Percentiles rank a stretch among this genome's conserved stretches.
Evolutionary conservation across 768 basidiomycete species (phyloP).

Genomic region (Leccinum variicolor): DNA sequence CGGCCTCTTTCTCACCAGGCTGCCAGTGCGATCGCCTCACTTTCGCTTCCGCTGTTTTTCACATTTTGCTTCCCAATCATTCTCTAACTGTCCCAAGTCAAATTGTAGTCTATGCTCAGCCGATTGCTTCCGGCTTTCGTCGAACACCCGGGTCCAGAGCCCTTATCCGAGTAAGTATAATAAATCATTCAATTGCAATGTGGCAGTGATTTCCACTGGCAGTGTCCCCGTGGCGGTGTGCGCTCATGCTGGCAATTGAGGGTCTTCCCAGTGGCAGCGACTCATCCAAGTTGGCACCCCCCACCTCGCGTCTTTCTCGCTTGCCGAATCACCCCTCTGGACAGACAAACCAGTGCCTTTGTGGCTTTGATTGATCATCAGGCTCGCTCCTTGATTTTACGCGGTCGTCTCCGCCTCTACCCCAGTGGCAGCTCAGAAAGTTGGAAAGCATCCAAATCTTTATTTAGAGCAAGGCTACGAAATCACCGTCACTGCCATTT

Average conservation of each 20-base stretch:
- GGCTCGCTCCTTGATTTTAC: neutral
- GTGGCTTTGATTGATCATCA: neutral
- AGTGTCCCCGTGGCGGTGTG: constrained; percentile 10
- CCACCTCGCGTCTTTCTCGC: neutral
- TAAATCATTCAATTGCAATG: neutral
- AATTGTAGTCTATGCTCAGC: neutral
- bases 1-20: neutral
- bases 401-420: neutral
- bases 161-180: neutral
- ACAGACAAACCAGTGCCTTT: too few species aligned
- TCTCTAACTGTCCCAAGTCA: constrained; percentile 12
- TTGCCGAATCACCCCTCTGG: neutral
- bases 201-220: constrained; percentile 7
- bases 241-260: neutral
- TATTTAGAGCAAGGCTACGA: neutral
- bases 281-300: neutral
- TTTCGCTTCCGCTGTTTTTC: constrained; percentile 15
- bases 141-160: neutral
- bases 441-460: neutral
- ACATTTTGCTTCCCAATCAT: constrained; percentile 7
- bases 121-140: neutral
- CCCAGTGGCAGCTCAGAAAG: neutral
- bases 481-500: neutral
- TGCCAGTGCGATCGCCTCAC: constrained; percentile 11
- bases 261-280: neutral